Evolutionary conservation across 2,329 filamentous ascomycete genomes (phyloP).

Genomic region (Mariannaea elegans): DNA sequence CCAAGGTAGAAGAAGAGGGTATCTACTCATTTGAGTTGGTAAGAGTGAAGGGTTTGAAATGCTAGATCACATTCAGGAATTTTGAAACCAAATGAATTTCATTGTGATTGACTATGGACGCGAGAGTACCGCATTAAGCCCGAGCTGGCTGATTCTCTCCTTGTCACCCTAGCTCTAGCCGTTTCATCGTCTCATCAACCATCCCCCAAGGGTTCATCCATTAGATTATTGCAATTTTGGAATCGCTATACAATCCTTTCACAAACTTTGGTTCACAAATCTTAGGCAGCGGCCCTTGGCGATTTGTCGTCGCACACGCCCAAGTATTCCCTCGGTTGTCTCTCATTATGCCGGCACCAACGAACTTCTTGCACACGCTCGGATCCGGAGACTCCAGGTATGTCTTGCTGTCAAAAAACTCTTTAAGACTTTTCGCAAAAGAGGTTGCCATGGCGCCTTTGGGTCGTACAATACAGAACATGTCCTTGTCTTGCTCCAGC

Average conservation of each 20-base stretch:
- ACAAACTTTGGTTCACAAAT: constrained; percentile 7
- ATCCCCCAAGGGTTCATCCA: too few species aligned
- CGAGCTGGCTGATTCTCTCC: too few species aligned
- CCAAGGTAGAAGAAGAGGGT: too few species aligned
- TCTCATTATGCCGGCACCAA: constrained; percentile 28
- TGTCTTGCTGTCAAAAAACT: constrained; percentile 1
- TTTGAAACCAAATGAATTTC: too few species aligned
- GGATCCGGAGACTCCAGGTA: background rate
- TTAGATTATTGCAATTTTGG: too few species aligned
- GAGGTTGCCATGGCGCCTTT: background rate
- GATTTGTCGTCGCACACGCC: constrained; percentile 26
- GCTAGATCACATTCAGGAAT: too few species aligned
- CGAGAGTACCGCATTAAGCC: too few species aligned
- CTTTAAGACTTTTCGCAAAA: background rate
- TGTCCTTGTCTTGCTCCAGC: background rate
- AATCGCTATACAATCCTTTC: background rate
- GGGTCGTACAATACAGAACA: background rate
- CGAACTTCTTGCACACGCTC: constrained; percentile 2
- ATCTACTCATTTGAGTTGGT: too few species aligned
- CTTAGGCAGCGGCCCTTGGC: constrained; percentile 9
- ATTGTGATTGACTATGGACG: too few species aligned
- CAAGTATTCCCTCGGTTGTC: constrained; percentile 19
- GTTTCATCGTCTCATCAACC: too few species aligned
- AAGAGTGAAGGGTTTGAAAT: too few species aligned
- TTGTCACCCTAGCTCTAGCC: too few species aligned